Base-by-base conservation (phyloP, 768 basidiomycete genomes). In the Tylopilus felleus region DNA sequence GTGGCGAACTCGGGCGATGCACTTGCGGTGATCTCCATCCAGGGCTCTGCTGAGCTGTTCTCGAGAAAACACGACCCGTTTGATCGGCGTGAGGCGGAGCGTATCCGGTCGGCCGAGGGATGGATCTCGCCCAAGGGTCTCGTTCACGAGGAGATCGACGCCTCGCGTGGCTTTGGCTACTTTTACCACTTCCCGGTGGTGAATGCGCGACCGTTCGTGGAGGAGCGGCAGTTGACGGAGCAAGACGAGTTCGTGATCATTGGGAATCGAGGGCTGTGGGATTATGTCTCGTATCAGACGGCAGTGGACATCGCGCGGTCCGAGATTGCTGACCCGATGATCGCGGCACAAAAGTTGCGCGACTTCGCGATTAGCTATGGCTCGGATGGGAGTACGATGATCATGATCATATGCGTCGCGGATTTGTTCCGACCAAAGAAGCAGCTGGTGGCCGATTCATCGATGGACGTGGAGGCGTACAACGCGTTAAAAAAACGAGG, bases 311-410 rank as follows among this genome's bases (percentile, higher is more conserved):
- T 98, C 56, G 95, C 93, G 1, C 80, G 90, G 36, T 81, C 82
- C 8, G 88, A 88, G 62, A 64, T 66, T 14, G 71, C 73, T 17
- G 84, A 89, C 61, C 86, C 87, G 0, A 88, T 88, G 85, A 85
- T 93, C 65, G 97, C 97, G 5, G 93, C 97, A 0, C 95, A 98
- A 74, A 98, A 97, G 74, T 72, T 99, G 39, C 83, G 97, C 45
- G 97, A 99, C 68, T 90, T 98, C 58, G 93, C 97, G 8, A 91
- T 99, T 65, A 93, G 92, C 61, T 98, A 98, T 70, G 97, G 97
- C 2, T 92, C 94, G 17, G 85, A 90, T 51, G 92, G 91, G 14
- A 90, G 86, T 56, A 89, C 88, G 45, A 98, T 98, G 94, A 94
- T 98, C 73, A 98, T 98, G 96, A 93, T 98, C 33, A 83, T 98